These are phyloP conservation scores for Apostasia ramifera DNA, from an alignment of 106 monocot genomes.

Conservation along the genomic window DNA sequence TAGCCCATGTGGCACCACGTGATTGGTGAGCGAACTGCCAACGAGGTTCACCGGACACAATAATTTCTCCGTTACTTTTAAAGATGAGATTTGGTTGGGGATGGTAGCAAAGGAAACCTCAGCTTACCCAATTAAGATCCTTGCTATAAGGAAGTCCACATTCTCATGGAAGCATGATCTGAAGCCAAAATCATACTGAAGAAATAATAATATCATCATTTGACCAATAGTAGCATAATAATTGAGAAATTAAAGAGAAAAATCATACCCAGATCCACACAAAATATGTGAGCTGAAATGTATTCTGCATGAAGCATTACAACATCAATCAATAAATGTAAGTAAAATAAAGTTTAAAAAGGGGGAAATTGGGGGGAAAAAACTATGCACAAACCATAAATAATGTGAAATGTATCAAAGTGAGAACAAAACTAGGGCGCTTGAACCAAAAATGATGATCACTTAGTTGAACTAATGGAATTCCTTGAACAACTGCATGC, in stretches of 20 bases:
- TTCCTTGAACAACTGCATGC: conserved; percentile 76
- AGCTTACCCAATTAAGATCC: conserved; percentile 63
- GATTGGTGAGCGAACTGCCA: too few relatives aligned
- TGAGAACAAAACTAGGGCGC: conserved; percentile 52
- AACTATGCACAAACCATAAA: conserved; percentile 49
- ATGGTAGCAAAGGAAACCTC: neutral
- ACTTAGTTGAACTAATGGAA: conserved; percentile 70
- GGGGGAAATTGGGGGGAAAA: neutral
- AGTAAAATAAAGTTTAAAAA: neutral
- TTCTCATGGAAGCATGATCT: conserved; percentile 73
- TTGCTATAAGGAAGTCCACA: conserved; percentile 27
- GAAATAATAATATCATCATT: neutral
- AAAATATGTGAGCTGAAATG: conserved; percentile 77
- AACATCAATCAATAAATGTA: conserved; percentile 3
- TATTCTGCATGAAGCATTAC: conserved; percentile 56
- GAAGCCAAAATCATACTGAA: conserved; percentile 75
- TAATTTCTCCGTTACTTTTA: too few relatives aligned
- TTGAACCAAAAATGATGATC: conserved; percentile 89
- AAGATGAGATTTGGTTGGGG: too few relatives aligned
- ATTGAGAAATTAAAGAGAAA: neutral
- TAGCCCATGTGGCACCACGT: too few relatives aligned
- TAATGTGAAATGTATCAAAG: conserved; percentile 74
- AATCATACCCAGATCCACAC: conserved; percentile 83
- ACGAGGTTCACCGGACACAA: too few relatives aligned
- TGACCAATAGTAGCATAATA: neutral